A percentile compares a stretch with the other conserved stretches of the same genome.
Evolutionary conservation across 225 moss, liverwort and hornwort genomes (phyloP).

Genomic region (Thuidium tamariscinum): DNA sequence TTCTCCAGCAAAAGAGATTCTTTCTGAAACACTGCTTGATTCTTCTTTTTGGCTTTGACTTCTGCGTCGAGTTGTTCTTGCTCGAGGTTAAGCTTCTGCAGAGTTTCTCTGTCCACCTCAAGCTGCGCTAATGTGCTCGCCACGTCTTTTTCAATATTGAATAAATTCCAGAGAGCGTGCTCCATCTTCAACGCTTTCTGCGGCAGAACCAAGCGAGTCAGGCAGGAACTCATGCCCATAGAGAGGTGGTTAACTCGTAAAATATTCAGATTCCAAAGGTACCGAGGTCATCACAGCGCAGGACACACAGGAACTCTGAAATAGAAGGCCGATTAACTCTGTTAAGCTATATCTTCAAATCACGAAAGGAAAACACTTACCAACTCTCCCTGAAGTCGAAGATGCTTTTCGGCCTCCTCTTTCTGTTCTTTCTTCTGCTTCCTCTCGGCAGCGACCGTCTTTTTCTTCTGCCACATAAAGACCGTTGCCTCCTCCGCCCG

Average conservation of each 20-base stretch:
- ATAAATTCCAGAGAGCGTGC: constrained; percentile 83
- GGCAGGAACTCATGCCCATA: not conserved
- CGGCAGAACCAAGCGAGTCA: not conserved
- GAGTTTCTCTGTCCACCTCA: constrained; percentile 55
- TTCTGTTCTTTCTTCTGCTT: constrained; percentile 99
- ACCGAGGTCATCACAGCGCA: not conserved
- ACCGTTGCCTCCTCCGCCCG: constrained; percentile 88
- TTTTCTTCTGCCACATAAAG: constrained; percentile 88
- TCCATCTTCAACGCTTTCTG: constrained; percentile 94
- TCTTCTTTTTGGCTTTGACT: constrained; percentile 71
- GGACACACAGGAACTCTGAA: not conserved
- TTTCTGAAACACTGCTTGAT: constrained; percentile 67
- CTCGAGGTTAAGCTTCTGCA: constrained; percentile 58
- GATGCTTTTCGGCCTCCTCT: constrained; percentile 96
- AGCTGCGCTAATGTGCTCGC: constrained; percentile 62
- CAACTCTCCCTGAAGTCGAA: constrained; percentile 88
- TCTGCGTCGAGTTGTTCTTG: constrained; percentile 74
- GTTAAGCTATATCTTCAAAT: not conserved
- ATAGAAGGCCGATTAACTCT: not conserved
- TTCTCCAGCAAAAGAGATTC: constrained; percentile 71
- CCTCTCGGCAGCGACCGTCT: constrained; percentile 92
- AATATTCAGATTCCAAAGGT: not conserved
- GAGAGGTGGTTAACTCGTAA: not conserved
- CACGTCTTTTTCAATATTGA: constrained; percentile 75
- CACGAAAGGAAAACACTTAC: constrained; percentile 14